A percentile compares a stretch with the other conserved stretches of the same genome.
These are phyloP conservation scores for Edaphochlamys debaryana DNA, from an alignment of 139 green algal genomes.

Conservation along the genomic window DNA sequence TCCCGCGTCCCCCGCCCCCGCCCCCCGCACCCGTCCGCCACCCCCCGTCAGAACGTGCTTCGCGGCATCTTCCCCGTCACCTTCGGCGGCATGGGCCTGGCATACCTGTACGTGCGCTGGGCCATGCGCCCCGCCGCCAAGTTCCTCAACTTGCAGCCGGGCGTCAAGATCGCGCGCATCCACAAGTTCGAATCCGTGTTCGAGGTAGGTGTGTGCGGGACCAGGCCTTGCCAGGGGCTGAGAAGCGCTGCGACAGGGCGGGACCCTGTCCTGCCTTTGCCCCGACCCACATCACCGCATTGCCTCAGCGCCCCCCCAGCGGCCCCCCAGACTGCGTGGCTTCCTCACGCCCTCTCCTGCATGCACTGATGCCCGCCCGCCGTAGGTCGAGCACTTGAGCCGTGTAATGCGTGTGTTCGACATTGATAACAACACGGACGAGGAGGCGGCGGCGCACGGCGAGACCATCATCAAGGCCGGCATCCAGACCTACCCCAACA, in stretches of 20 bases:
- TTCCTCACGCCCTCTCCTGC: no score
- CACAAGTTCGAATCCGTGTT: slow-evolving; percentile 41
- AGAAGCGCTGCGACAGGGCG: not conserved
- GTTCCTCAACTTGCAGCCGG: slow-evolving; percentile 15
- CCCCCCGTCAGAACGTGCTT: slow-evolving; percentile 32
- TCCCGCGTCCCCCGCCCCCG: not conserved
- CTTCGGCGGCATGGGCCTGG: not conserved
- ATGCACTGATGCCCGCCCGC: no score
- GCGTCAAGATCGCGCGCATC: not conserved
- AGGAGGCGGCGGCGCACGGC: slow-evolving; percentile 14
- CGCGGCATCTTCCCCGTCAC: slow-evolving; percentile 34
- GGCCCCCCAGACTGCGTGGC: no score
- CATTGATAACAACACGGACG: slow-evolving; percentile 9
- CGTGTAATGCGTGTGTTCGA: slow-evolving; percentile 50
- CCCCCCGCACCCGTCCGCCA: not conserved
- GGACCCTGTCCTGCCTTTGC: not conserved
- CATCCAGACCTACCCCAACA: slow-evolving; percentile 37
- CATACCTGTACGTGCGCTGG: slow-evolving; percentile 13
- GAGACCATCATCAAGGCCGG: slow-evolving; percentile 50
- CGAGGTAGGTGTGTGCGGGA: not conserved
- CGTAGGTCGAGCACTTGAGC: slow-evolving; percentile 18
- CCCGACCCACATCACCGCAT: not conserved
- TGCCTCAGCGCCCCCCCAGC: no score
- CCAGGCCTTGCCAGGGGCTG: not conserved
- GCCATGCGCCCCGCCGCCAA: slow-evolving; percentile 2